A percentile compares a stretch with the other conserved stretches of the same genome.
Conservation (phyloP, 2,329 filamentous ascomycete species). For the Lachnellula willkommii region DNA sequence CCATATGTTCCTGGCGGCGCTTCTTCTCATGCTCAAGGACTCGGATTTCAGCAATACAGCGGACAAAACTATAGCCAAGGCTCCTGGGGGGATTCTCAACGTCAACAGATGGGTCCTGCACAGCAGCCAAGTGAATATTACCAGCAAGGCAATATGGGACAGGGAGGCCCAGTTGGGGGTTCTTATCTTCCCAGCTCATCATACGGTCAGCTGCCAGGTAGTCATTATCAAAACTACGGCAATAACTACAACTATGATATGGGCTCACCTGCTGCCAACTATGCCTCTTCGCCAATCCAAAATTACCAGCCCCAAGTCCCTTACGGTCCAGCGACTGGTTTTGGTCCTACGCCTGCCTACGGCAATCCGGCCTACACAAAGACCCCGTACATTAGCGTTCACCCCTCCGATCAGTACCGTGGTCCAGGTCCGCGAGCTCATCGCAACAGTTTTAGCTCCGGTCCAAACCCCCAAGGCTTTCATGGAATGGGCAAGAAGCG, state of each 20-base stretch:
- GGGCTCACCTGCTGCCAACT: background rate
- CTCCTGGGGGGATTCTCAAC: background rate
- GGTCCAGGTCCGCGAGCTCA: background rate
- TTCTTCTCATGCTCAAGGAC: background rate
- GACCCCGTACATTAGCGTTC: background rate
- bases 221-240: background rate
- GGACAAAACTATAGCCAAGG: background rate
- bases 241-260: background rate
- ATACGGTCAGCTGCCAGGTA: background rate
- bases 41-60: background rate
- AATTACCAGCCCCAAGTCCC: background rate
- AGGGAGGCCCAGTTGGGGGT: background rate
- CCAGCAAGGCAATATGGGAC: background rate
- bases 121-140: background rate
- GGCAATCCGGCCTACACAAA: background rate
- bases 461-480: background rate
- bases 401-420: background rate
- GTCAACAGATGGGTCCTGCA: background rate
- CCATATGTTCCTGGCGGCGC: constrained; percentile 3
- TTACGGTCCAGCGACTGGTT: background rate
- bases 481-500: background rate
- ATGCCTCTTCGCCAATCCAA: background rate
- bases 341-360: background rate
- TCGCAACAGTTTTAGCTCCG: background rate
- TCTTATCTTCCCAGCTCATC: background rate